Percentiles rank a stretch among this genome's conserved stretches.
Evolutionary conservation across 1,284 basidiomycete species (phyloP).

Genomic region (Prillingera fragicola): DNA sequence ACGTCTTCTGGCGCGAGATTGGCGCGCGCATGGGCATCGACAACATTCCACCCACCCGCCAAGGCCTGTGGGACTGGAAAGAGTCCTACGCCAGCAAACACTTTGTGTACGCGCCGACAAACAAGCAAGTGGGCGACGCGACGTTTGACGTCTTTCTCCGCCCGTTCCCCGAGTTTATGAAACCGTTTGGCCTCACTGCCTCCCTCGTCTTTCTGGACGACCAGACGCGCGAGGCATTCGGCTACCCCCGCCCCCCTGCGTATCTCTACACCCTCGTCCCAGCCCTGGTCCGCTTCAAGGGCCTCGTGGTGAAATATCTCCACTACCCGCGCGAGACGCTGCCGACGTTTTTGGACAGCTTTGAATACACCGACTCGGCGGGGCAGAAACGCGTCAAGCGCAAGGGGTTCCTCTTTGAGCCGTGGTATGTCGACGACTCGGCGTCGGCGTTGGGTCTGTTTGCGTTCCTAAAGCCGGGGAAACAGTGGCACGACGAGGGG

Average conservation of each 20-base stretch:
- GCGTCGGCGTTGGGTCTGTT: constrained; percentile 2
- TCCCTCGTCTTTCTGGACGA: constrained; percentile 12
- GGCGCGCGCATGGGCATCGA: constrained; percentile 17
- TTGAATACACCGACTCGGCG: not conserved
- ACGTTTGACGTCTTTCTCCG: constrained; percentile 10
- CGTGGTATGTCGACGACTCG: constrained; percentile 4
- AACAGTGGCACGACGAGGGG: constrained; percentile 4
- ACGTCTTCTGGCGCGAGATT: constrained; percentile 17
- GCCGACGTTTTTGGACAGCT: not conserved
- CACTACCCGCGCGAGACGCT: constrained; percentile 1
- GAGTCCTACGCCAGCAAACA: constrained; percentile 1
- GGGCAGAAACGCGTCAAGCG: not conserved
- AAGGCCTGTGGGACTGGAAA: constrained; percentile 9
- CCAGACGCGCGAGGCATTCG: constrained; percentile 10
- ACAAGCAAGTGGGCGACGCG: constrained; percentile 8
- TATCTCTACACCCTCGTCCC: constrained; percentile 7
- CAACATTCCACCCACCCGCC: constrained; percentile 9
- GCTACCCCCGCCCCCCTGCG: not conserved
- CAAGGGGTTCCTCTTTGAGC: constrained; percentile 15
- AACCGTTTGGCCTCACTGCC: not conserved
- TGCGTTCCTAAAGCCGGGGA: not conserved
- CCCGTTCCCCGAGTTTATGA: constrained; percentile 2
- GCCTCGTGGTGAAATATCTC: constrained; percentile 1
- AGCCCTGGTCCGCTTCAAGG: constrained; percentile 7
- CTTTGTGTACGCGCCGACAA: constrained; percentile 6